Evolutionary conservation across 177 flowering plant genomes (phyloP).

Genomic region (Vitis hybrid): DNA sequence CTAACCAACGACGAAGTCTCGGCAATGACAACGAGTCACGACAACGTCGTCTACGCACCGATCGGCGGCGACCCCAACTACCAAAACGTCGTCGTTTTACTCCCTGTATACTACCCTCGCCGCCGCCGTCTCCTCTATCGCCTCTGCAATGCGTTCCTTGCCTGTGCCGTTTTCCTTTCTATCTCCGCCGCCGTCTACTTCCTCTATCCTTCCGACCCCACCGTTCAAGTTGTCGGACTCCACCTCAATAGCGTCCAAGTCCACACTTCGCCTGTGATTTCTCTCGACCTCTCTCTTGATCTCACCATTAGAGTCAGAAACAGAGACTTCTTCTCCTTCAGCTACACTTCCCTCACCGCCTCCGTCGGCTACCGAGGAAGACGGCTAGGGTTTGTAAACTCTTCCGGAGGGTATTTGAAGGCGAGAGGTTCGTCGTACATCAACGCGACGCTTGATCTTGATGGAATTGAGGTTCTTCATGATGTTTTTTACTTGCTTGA

Average conservation of each 20-base stretch:
- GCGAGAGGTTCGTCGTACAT: conserved; percentile 60
- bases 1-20: neutral
- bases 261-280: conserved; percentile 35
- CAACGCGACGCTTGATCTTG: conserved; percentile 56
- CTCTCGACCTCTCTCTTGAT: conserved; percentile 62
- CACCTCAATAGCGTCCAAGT: conserved; percentile 48
- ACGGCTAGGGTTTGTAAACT: conserved; percentile 56
- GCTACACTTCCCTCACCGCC: conserved; percentile 44
- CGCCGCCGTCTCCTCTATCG: conserved; percentile 12
- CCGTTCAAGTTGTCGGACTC: conserved; percentile 47
- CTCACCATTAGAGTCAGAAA: conserved; percentile 58
- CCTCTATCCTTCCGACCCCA: conserved; percentile 86
- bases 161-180: conserved; percentile 29
- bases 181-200: conserved; percentile 42
- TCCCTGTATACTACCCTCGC: conserved; percentile 29
- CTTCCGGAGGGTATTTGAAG: conserved; percentile 46
- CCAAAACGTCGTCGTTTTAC: conserved; percentile 55
- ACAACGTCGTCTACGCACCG: conserved; percentile 25
- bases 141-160: conserved; percentile 21
- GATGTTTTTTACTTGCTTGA: conserved; percentile 68
- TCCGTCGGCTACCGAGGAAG: conserved; percentile 73
- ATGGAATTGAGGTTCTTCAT: conserved; percentile 61
- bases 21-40: conserved; percentile 10
- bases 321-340: conserved; percentile 62
- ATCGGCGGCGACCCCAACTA: conserved; percentile 19